These are phyloP conservation scores for Pseudohyphozyma bogoriensis DNA, from an alignment of 768 basidiomycete genomes.

Conservation along the genomic window DNA sequence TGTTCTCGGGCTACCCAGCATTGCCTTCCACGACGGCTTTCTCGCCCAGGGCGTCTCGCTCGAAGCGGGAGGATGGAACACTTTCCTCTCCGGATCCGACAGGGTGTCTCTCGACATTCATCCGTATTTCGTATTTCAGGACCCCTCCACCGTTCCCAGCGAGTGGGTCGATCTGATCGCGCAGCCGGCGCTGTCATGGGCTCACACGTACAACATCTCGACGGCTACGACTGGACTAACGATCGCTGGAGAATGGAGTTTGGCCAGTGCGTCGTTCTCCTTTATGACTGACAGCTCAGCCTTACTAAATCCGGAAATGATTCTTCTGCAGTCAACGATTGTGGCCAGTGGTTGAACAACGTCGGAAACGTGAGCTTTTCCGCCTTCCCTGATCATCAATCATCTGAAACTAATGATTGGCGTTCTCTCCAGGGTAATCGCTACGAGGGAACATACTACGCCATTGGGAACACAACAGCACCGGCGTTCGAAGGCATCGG, in stretches of 20 bases:
- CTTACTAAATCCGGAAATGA: background rate
- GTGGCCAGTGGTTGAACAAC: conserved; percentile 46
- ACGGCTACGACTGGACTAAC: conserved; percentile 63
- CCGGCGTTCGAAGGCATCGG: conserved; percentile 30
- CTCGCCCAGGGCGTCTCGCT: conserved; percentile 42
- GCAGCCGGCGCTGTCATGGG: conserved; percentile 68
- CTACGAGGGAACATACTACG: conserved; percentile 61
- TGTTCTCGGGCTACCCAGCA: conserved; percentile 64
- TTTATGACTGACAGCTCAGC: too few relatives aligned
- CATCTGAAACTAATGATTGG: too few relatives aligned
- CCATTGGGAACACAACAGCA: conserved; percentile 19
- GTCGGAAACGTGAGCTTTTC: too few relatives aligned
- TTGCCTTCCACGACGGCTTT: conserved; percentile 86
- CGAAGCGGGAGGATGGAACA: conserved; percentile 47
- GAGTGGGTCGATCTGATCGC: conserved; percentile 27
- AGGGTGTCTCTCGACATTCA: conserved; percentile 73
- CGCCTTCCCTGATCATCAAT: too few relatives aligned
- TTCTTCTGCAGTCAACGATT: conserved; percentile 49
- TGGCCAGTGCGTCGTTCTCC: conserved; percentile 46
- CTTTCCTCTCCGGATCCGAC: conserved; percentile 68
- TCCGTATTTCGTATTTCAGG: conserved; percentile 53
- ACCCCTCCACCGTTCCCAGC: conserved; percentile 18
- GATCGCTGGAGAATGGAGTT: conserved; percentile 77
- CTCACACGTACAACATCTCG: conserved; percentile 50
- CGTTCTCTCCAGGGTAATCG: too few relatives aligned